phyloP scores from a whole-genome alignment of 2,329 filamentous ascomycete species.

The Allantophomopsis lycopodina region DNA sequence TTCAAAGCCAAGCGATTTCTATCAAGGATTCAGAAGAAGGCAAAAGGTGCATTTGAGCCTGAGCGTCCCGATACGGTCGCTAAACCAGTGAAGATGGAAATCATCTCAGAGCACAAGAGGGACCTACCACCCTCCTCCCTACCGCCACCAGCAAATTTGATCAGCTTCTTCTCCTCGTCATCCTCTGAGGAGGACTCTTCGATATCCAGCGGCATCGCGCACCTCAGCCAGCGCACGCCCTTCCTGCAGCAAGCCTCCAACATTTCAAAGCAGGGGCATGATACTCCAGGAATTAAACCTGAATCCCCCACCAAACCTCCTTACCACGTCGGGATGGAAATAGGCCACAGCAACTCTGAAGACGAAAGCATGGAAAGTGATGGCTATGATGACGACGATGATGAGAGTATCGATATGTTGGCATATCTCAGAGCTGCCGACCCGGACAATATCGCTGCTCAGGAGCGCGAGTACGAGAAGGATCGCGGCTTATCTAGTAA shows the following conservation, averaged over 20 bases:
- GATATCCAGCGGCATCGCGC: too few species aligned
- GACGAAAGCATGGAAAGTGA: not conserved
- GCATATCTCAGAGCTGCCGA: slow-evolving; percentile 6
- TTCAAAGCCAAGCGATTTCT: slow-evolving; percentile 3
- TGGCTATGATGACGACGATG: slow-evolving; percentile 2
- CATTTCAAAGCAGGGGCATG: not conserved
- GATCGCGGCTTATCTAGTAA: not conserved
- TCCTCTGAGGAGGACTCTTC: not conserved
- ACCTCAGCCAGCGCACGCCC: too few species aligned
- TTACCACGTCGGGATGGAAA: not conserved
- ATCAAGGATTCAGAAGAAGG: slow-evolving; percentile 8
- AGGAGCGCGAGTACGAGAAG: slow-evolving; percentile 9
- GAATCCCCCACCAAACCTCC: not conserved
- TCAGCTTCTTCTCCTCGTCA: slow-evolving; percentile 3
- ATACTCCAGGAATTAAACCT: not conserved
- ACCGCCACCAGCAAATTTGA: slow-evolving; percentile 9
- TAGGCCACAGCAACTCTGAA: slow-evolving; percentile 2
- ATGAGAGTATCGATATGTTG: slow-evolving; percentile 10
- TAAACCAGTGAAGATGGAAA: slow-evolving; percentile 7
- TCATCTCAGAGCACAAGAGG: slow-evolving; percentile 5
- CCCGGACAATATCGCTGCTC: slow-evolving; percentile 5
- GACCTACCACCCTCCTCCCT: slow-evolving; percentile 8
- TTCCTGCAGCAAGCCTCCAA: not conserved
- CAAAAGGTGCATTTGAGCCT: slow-evolving; percentile 6
- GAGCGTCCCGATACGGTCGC: not conserved